phyloP scores from a whole-genome alignment of 2,329 filamentous ascomycete species.

The Colletotrichum navitas region DNA sequence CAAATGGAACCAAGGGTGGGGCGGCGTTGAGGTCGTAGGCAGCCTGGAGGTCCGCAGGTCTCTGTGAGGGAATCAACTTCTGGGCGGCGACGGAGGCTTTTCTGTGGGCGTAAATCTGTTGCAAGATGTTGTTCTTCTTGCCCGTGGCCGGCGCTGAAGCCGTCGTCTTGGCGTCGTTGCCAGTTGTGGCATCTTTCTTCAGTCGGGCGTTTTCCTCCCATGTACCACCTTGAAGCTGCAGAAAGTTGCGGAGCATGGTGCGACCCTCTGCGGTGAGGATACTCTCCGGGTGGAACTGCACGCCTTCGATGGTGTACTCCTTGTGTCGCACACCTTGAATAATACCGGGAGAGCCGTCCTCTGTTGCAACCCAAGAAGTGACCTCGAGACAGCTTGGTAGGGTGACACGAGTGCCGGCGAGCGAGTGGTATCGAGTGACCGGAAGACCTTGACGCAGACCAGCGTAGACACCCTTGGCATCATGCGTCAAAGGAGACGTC shows the following conservation, averaged over 20 bases:
- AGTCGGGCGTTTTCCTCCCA: constrained; percentile 84
- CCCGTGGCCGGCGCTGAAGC: constrained; percentile 48
- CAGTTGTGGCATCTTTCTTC: constrained; percentile 55
- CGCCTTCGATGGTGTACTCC: constrained; percentile 89
- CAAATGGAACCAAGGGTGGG: constrained; percentile 85
- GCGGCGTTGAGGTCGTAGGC: constrained; percentile 87
- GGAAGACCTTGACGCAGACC: constrained; percentile 84
- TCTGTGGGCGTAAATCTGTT: constrained; percentile 89
- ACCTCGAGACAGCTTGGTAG: constrained; percentile 89
- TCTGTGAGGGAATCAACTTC: constrained; percentile 86
- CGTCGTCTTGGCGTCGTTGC: constrained; percentile 45
- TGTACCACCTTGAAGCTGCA: constrained; percentile 88
- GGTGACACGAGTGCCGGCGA: constrained; percentile 90
- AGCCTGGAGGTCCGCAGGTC: constrained; percentile 85
- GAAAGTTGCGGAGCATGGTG: constrained; percentile 91
- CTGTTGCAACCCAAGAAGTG: constrained; percentile 86
- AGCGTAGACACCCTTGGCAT: constrained; percentile 90
- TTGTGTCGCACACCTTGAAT: constrained; percentile 99
- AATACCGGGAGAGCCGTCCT: constrained; percentile 82
- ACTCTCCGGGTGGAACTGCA: constrained; percentile 98
- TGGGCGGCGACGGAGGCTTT: constrained; percentile 82
- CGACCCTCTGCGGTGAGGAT: constrained; percentile 92
- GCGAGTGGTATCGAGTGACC: constrained; percentile 95
- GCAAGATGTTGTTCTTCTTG: constrained; percentile 87
- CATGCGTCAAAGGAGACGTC: constrained; percentile 90